A percentile compares a stretch with the other conserved stretches of the same genome.
Conservation (phyloP, 176 grass and related monocot genomes). For the Areca catechu region DNA sequence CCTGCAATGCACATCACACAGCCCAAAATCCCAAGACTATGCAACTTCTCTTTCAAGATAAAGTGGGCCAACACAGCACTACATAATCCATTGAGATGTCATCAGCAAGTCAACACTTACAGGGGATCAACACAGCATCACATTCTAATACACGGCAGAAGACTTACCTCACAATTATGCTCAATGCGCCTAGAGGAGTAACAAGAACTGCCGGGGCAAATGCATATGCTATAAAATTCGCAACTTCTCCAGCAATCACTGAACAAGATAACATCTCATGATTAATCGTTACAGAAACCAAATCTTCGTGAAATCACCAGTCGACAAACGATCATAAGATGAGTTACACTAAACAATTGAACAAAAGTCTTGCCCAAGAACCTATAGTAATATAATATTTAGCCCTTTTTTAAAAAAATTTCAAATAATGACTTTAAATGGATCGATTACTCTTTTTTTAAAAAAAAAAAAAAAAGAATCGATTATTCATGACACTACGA, state of each 20-base stretch:
- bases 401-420: too few species aligned
- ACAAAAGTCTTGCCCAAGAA: too few species aligned
- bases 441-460: too few species aligned
- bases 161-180: constrained; percentile 88
- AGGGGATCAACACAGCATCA: too few species aligned
- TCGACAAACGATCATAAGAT: too few species aligned
- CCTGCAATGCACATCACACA: constrained; percentile 88
- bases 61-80: constrained; percentile 97
- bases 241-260: constrained; percentile 93
- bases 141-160: not conserved
- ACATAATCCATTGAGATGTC: constrained; percentile 5
- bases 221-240: constrained; percentile 90
- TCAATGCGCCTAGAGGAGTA: constrained; percentile 88
- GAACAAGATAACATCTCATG: not conserved
- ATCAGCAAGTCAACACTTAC: not conserved
- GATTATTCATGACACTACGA: too few species aligned
- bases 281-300: not conserved
- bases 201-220: constrained; percentile 90
- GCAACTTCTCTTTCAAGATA: constrained; percentile 82
- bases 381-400: too few species aligned
- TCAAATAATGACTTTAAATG: too few species aligned
- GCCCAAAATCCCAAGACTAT: constrained; percentile 67
- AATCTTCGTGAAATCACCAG: too few species aligned
- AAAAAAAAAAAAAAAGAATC: too few species aligned
- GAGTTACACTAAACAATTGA: too few species aligned